These are phyloP conservation scores for Pichia paraexigua DNA, from an alignment of 805 yeast species.

Conservation along the genomic window DNA sequence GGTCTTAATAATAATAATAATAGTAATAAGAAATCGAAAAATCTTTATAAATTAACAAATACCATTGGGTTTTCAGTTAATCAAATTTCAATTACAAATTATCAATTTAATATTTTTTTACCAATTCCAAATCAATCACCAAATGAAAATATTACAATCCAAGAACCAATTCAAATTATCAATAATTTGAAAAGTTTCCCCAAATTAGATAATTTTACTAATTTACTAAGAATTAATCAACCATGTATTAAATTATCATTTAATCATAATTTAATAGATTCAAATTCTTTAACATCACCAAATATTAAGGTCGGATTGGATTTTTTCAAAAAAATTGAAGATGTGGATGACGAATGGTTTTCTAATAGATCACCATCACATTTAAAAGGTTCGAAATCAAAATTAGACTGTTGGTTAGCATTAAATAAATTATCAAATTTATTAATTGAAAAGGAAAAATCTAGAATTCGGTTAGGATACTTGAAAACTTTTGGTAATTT, in stretches of 20 bases:
- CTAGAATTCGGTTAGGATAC: conserved; percentile 15
- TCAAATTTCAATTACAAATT: conserved; percentile 11
- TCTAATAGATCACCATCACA: conserved; percentile 4
- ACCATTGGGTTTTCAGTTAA: conserved; percentile 20
- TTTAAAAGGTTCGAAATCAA: conserved; percentile 7
- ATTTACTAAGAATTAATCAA: conserved; percentile 4
- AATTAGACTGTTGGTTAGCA: conserved; percentile 11
- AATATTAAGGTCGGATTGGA: conserved; percentile 12
- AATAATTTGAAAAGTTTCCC: conserved; percentile 4
- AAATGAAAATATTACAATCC: conserved; percentile 14
- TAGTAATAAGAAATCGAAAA: neutral
- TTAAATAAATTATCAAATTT: conserved; percentile 19
- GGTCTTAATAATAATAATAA: neutral
- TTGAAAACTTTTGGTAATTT: conserved; percentile 9
- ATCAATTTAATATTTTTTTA: conserved; percentile 18
- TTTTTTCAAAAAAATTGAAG: conserved; percentile 7
- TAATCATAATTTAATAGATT: conserved; percentile 11
- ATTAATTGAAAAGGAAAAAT: conserved; percentile 18
- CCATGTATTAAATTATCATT: conserved; percentile 14
- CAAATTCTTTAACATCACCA: conserved; percentile 11
- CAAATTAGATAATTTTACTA: conserved; percentile 1
- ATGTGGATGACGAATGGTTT: conserved; percentile 11
- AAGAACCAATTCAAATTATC: conserved; percentile 7
- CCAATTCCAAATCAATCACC: conserved; percentile 20
- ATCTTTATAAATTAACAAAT: conserved; percentile 14